These are phyloP conservation scores for Parietichytrium sp. DNA, from an alignment of 108 stramenopile genomes.

Conservation along the genomic window DNA sequence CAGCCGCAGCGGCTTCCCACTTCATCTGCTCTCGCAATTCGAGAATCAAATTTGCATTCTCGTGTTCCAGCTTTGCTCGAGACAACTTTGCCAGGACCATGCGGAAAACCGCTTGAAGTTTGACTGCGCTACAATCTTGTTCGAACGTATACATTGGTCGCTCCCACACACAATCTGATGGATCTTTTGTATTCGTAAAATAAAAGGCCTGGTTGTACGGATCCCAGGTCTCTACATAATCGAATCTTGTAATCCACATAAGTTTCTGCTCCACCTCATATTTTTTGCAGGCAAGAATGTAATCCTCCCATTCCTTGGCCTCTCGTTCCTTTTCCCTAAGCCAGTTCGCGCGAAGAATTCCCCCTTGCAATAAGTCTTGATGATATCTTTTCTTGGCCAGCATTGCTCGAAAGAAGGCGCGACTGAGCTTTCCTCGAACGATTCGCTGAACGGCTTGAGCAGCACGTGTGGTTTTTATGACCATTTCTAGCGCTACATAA, in stretches of 20 bases:
- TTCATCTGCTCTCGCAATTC: not conserved
- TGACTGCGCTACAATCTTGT: not conserved
- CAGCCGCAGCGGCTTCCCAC: not conserved
- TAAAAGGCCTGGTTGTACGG: not conserved
- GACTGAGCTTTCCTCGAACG: not conserved
- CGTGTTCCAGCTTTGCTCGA: not conserved
- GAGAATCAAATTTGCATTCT: not conserved
- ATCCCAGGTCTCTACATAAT: not conserved
- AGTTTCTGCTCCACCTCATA: slow-evolving; percentile 13
- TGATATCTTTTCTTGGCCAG: not conserved
- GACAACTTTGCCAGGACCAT: not conserved
- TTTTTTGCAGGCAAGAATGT: not conserved
- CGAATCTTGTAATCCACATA: not conserved
- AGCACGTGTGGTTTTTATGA: not conserved
- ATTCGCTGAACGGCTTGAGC: not conserved
- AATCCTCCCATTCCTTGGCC: not conserved
- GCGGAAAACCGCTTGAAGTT: not conserved
- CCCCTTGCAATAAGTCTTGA: not conserved
- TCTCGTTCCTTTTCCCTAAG: not conserved
- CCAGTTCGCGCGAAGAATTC: not conserved
- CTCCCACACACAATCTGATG: not conserved
- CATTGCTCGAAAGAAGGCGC: not conserved
- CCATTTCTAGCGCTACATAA: not conserved
- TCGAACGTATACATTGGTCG: slow-evolving; percentile 19
- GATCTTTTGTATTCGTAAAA: not conserved